Percentiles rank a stretch among this genome's conserved stretches.
Evolutionary conservation across 2,329 filamentous ascomycete species (phyloP).

Genomic region (Fusarium torulosum): DNA sequence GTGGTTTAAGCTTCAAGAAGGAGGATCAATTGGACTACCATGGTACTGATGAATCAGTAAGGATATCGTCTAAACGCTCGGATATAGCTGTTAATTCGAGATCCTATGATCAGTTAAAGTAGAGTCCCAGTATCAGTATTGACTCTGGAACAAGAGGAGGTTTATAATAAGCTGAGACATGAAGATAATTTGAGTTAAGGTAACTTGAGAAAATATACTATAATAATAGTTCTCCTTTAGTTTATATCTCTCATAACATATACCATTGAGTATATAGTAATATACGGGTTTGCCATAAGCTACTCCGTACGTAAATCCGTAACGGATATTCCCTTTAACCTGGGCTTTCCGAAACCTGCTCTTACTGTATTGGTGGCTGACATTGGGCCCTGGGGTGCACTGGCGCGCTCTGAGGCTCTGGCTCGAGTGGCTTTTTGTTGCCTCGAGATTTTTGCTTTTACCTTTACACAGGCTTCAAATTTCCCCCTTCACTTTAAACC

Average conservation of each 20-base stretch:
- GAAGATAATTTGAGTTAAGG: too few species aligned
- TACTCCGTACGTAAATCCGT: too few species aligned
- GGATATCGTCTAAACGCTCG: background rate
- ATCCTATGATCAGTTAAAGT: too few species aligned
- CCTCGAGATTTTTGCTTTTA: background rate
- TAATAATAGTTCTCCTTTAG: too few species aligned
- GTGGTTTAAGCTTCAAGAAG: constrained; percentile 6
- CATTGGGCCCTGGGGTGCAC: constrained; percentile 15
- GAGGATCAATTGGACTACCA: background rate
- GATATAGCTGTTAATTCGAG: too few species aligned
- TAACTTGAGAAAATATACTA: too few species aligned
- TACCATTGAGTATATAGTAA: too few species aligned
- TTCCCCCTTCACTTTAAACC: constrained; percentile 12
- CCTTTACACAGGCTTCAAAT: background rate
- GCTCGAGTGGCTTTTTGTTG: constrained; percentile 8
- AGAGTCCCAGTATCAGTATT: too few species aligned
- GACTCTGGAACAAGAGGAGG: too few species aligned
- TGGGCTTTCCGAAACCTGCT: constrained; percentile 13
- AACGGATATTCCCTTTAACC: background rate
- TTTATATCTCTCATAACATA: too few species aligned
- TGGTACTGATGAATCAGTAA: background rate
- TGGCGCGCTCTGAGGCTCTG: constrained; percentile 21
- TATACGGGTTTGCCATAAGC: too few species aligned
- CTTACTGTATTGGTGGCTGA: constrained; percentile 13
- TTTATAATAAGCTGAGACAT: too few species aligned